Evolutionary conservation across 106 monocot genomes (phyloP), one percentile per base, ranked within the genome.

Genomic region (Apostasia ramifera): DNA sequence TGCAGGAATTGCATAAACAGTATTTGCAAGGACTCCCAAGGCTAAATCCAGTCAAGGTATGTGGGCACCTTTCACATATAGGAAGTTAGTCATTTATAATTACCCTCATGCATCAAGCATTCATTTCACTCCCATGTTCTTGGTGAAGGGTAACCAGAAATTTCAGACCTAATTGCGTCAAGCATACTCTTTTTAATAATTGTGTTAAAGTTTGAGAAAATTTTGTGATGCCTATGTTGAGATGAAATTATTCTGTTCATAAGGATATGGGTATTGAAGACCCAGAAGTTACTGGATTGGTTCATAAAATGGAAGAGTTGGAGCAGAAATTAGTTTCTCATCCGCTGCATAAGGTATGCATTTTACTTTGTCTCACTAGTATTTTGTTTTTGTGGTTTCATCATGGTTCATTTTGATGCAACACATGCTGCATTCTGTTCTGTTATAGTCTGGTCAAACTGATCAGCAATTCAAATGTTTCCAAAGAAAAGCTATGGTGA

Each of bases 401-500:
- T 50, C 6, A 41, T 53, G 2, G 69, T 10, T 3, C 44, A 60
- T 26, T 44, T 47, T 71, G 5, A 67, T 48, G 12, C 51, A 46
- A 73, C 61, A 5, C 44, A 44, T 57, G 14, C 41, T 57, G 11
- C 41, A 39, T 59, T 55, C 47, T 38, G 65, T 41, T 80, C 26
- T 44, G 53, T 26, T 71, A 10, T 71, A 97, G 97, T 82, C 83
- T 79, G 89, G 79, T 72, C 86, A 93, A 85, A 98, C 71, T 55
- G 98, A 90, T 59, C 80, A 97, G 65, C 87, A 98, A 65, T 80
- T 90, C 67, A 81, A 86, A 71, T 85, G 81, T 74, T 93, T 90
- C 44, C 83, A 98, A 74, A 93, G 90, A 77, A 98, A 98, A 90
- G 98, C 98, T 44, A 90, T 93, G 60, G 70, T 98, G 59, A 93